Conservation (phyloP, 306 rosid genomes). For the Castanea sativa region DNA sequence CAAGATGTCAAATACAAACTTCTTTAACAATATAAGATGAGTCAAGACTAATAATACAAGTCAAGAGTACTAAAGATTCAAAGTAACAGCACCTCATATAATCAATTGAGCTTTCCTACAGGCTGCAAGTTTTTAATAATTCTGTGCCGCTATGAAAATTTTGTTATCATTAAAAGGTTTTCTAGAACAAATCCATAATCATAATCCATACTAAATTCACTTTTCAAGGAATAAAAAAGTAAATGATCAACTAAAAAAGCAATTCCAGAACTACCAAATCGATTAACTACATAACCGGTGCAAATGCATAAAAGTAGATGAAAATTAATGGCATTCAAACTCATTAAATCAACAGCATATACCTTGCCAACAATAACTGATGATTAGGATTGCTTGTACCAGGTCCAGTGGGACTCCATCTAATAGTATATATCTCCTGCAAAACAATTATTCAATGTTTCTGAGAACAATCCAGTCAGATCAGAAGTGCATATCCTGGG, state of each 20-base stretch:
- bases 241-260: neutral
- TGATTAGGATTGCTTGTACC: conserved; percentile 77
- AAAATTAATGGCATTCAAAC: neutral
- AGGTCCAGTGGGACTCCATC: conserved; percentile 96
- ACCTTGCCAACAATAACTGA: conserved; percentile 91
- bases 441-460: conserved; percentile 18
- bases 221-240: neutral
- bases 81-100: neutral
- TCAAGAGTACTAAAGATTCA: too few species aligned
- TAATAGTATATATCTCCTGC: conserved; percentile 90
- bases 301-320: neutral
- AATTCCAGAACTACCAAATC: neutral
- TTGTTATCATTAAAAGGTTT: neutral
- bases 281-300: neutral
- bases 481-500: neutral
- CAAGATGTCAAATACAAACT: neutral
- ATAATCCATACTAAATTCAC: neutral
- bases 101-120: neutral
- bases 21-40: neutral
- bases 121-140: neutral
- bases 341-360: conserved; percentile 12
- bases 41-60: too few species aligned
- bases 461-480: conserved; percentile 9
- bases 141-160: neutral
- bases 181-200: neutral